Conservation (phyloP, 129 eudicot species). For the Chrysanthemum makinoi region DNA sequence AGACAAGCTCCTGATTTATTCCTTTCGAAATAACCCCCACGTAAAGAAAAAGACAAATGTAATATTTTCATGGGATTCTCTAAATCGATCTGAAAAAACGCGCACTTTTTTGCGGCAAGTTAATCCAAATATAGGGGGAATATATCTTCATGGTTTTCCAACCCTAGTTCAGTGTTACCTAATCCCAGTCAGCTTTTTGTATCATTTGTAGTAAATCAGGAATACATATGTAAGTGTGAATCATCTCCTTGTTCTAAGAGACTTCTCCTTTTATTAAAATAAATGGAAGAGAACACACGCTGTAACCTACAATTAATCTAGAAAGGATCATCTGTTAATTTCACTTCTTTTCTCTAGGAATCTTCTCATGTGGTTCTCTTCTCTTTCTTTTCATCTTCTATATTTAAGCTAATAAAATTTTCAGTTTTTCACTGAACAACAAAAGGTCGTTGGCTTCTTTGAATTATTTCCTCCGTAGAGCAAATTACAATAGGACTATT, state of each 20-base stretch:
- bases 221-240: not conserved
- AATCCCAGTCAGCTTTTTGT: not conserved
- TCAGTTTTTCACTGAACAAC: no score
- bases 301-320: not conserved
- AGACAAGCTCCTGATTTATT: not conserved
- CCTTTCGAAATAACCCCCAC: not conserved
- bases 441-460: no score
- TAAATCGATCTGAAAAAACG: not conserved
- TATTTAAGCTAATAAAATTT: no score
- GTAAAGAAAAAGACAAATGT: not conserved
- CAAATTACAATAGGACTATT: no score
- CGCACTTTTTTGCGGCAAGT: not conserved
- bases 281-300: no score
- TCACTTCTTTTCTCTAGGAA: no score
- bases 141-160: not conserved
- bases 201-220: not conserved
- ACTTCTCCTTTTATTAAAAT: no score
- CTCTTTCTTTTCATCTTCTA: no score
- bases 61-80: not conserved
- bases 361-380: no score
- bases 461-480: no score
- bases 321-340: not conserved
- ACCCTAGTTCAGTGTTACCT: slow-evolving; percentile 2
- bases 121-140: not conserved
- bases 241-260: not conserved